These are phyloP conservation scores for Leccinum subtestaceum DNA, from an alignment of 768 basidiomycete genomes.

Conservation along the genomic window DNA sequence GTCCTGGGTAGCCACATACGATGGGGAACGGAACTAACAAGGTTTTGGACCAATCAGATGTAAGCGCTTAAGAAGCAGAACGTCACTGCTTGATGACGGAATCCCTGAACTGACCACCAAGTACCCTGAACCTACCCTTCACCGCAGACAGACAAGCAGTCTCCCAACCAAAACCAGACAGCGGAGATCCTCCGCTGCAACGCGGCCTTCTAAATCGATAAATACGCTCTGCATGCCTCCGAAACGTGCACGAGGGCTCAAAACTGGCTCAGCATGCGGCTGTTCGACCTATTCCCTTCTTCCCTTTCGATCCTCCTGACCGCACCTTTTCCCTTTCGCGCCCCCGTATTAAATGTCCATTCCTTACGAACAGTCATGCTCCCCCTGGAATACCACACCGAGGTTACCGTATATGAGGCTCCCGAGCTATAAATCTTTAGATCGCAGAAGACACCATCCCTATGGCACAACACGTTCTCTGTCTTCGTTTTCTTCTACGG, in stretches of 20 bases:
- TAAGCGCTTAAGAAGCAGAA: conserved; percentile 3
- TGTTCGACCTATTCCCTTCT: conserved; percentile 1
- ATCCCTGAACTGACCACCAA: conserved; percentile 9
- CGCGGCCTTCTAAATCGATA: conserved; percentile 24
- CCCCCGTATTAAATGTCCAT: conserved; percentile 12
- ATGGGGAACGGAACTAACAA: conserved; percentile 7
- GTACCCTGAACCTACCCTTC: conserved; percentile 11
- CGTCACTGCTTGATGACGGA: not conserved
- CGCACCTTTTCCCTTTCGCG: not conserved
- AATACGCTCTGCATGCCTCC: conserved; percentile 22
- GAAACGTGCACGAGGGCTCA: conserved; percentile 24
- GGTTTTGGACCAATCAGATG: conserved; percentile 13
- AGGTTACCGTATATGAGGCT: conserved; percentile 19
- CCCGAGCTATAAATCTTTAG: conserved; percentile 21
- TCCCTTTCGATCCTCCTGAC: not conserved
- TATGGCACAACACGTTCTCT: conserved; percentile 10
- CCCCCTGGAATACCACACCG: conserved; percentile 8
- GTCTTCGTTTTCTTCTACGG: not conserved
- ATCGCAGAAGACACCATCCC: conserved; percentile 21
- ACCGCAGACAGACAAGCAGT: conserved; percentile 12
- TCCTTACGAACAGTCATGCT: conserved; percentile 19
- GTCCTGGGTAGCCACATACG: conserved; percentile 1
- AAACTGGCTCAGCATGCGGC: conserved; percentile 13
- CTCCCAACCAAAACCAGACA: conserved; percentile 19
- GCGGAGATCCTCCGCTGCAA: conserved; percentile 26